A percentile compares a stretch with the other conserved stretches of the same genome.
Conservation (phyloP, 2,329 filamentous ascomycete species). For the Tolypocladium inflatum region DNA sequence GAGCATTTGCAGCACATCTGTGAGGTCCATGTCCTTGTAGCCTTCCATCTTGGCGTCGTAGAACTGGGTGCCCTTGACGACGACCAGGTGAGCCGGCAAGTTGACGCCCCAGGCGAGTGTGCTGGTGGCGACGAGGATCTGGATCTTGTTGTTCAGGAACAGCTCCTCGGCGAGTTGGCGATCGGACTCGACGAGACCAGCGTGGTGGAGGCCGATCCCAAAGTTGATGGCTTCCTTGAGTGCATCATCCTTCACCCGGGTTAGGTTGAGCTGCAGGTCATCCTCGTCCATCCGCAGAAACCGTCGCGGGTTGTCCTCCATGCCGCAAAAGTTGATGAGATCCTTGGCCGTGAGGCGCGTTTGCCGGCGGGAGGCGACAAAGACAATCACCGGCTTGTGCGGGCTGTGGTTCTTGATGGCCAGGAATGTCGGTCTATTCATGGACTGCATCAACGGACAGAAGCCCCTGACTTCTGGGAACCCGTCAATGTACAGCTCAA, state of each 20-base stretch:
- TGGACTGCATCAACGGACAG: constrained; percentile 96
- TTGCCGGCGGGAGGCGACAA: constrained; percentile 90
- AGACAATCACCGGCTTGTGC: constrained; percentile 95
- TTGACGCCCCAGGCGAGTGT: constrained; percentile 98
- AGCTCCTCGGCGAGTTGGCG: constrained; percentile 86
- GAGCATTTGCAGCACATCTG: constrained; percentile 95
- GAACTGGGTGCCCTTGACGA: constrained; percentile 97
- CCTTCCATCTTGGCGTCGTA: constrained; percentile 97
- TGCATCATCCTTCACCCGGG: constrained; percentile 85
- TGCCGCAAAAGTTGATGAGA: constrained; percentile 92
- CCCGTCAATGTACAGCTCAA: constrained; percentile 95
- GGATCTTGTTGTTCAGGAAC: constrained; percentile 96
- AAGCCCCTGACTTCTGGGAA: constrained; percentile 94
- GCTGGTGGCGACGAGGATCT: constrained; percentile 90
- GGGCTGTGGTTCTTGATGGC: constrained; percentile 96
- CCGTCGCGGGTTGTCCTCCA: constrained; percentile 93
- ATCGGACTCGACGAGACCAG: constrained; percentile 90
- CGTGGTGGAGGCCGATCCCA: constrained; percentile 94
- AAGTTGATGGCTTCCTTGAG: constrained; percentile 92
- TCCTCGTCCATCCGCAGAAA: constrained; percentile 95
- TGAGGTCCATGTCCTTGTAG: constrained; percentile 98
- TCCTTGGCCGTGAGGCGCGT: constrained; percentile 93
- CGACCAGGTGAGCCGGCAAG: constrained; percentile 87
- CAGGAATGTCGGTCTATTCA: constrained; percentile 95
- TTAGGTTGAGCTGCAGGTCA: constrained; percentile 79